Conservation (phyloP, 352 stramenopile genomes). For the Lagenidium giganteum region DNA sequence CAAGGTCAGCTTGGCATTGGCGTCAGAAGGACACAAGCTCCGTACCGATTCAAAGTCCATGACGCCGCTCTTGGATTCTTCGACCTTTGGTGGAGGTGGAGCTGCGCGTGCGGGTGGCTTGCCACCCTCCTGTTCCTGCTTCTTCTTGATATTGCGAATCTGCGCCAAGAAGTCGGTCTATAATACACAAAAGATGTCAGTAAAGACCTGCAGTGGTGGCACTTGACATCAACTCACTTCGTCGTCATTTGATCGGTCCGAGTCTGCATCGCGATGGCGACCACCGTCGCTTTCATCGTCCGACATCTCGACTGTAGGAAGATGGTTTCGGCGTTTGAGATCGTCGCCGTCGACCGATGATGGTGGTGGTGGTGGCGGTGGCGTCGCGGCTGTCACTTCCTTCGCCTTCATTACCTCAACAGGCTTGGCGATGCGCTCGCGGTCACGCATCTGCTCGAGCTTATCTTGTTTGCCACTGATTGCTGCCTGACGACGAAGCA, state of each 20-base stretch:
- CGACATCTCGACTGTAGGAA: slow-evolving; percentile 78
- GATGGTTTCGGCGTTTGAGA: slow-evolving; percentile 22
- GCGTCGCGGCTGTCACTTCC: slow-evolving; percentile 51
- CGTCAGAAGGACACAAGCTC: too few relatives aligned
- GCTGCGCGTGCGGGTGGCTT: slow-evolving; percentile 5
- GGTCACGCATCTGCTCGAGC: slow-evolving; percentile 74
- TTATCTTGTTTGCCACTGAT: slow-evolving; percentile 83
- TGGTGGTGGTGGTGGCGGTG: slow-evolving; percentile 23
- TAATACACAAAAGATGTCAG: slow-evolving; percentile 2
- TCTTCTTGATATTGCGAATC: slow-evolving; percentile 81
- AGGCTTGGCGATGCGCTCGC: slow-evolving; percentile 62
- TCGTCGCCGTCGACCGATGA: slow-evolving; percentile 7
- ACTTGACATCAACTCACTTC: slow-evolving; percentile 27
- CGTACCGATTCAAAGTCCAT: slow-evolving; percentile 69
- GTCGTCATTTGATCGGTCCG: too few relatives aligned
- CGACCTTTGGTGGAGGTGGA: slow-evolving; percentile 28
- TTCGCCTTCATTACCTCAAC: slow-evolving; percentile 75
- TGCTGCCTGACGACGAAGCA: slow-evolving; percentile 66
- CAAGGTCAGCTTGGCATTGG: too few relatives aligned
- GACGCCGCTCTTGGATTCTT: slow-evolving; percentile 52
- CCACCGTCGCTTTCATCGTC: slow-evolving; percentile 67
- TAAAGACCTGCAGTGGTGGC: background rate
- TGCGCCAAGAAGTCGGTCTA: slow-evolving; percentile 73
- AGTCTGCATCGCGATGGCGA: slow-evolving; percentile 25
- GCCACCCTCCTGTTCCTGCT: slow-evolving; percentile 47